phyloP scores from a whole-genome alignment of 2,329 filamentous ascomycete genomes.

The Alternaria gansuensis region DNA sequence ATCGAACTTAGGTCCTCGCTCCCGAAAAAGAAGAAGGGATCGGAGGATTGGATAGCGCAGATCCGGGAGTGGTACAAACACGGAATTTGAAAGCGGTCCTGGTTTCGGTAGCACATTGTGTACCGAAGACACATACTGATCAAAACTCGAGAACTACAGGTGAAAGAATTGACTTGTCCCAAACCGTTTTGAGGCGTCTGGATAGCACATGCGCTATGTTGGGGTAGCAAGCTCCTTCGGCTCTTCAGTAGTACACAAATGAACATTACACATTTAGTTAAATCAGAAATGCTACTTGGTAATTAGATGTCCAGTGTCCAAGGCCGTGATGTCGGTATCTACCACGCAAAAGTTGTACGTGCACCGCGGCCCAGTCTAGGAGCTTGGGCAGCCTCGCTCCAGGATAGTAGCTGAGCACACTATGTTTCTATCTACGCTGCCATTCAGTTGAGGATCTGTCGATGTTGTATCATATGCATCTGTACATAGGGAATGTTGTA shows the following conservation, averaged over 20 bases:
- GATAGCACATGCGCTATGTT: neutral
- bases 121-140: fast-evolving
- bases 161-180: neutral
- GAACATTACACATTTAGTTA: neutral
- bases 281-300: neutral
- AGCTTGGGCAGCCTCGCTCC: neutral
- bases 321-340: neutral
- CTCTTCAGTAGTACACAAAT: neutral
- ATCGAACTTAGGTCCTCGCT: neutral
- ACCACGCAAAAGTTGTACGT: neutral
- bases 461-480: no score
- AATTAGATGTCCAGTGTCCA: neutral
- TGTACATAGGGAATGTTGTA: neutral
- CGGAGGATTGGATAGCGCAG: neutral
- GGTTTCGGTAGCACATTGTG: neutral
- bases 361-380: neutral
- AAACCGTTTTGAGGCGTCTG: neutral
- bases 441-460: no score
- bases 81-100: neutral
- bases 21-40: neutral
- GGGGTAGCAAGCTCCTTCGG: neutral
- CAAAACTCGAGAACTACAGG: neutral
- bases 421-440: no score
- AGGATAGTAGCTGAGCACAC: fast-evolving
- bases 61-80: neutral